Base-by-base conservation (phyloP, 1,139 yeast species). In the Taphrina populina region DNA sequence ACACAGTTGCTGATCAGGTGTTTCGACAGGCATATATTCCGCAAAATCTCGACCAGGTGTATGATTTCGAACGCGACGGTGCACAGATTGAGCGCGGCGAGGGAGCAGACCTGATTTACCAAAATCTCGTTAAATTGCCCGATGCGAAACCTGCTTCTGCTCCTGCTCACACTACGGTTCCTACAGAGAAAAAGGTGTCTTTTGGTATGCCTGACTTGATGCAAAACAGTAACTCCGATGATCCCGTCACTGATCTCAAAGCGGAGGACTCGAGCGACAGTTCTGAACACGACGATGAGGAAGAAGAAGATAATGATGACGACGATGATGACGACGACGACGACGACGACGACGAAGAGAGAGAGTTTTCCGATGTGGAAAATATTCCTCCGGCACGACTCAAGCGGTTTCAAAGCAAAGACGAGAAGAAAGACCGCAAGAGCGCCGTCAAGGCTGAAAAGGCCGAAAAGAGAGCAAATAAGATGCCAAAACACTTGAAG, bases 401-500 rank as follows among this genome's bases (percentile, higher is more conserved):
- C 75, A 51, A 71, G 47, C 65, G 71, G 78, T 62, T 94, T 95
- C 24, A 90, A 87, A 69, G 82, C 34, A 44, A 83, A 66, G 76
- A 76, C 67, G 94, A 86, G 64, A 95, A 90, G 66, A 84, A 88
- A 66, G 83, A 80, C 47, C 78, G 97, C 57, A 94, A 94, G 70
- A 84, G 83, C 64, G 84, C 83, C 21, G 83, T 88, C 19, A 92
- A 88, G 67, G 84, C 82, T 36, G 88, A 82, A 13, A 86, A 88
- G 61, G 84, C 84, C 64, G 97, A 90, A 64, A 88, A 86, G 72
- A 77, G 98, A 59, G 83, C 88, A 67, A 82, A 82, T 3, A 94
- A 94, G 69, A 84, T 92, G 83, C 92, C 92, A 70, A 94, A 94
- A 70, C 88, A 86, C 69, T 71, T 88, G 36, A 92, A 92, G 73